Base-by-base conservation (phyloP, 2,329 filamentous ascomycete species). In the Xenoacremonium recifei region DNA sequence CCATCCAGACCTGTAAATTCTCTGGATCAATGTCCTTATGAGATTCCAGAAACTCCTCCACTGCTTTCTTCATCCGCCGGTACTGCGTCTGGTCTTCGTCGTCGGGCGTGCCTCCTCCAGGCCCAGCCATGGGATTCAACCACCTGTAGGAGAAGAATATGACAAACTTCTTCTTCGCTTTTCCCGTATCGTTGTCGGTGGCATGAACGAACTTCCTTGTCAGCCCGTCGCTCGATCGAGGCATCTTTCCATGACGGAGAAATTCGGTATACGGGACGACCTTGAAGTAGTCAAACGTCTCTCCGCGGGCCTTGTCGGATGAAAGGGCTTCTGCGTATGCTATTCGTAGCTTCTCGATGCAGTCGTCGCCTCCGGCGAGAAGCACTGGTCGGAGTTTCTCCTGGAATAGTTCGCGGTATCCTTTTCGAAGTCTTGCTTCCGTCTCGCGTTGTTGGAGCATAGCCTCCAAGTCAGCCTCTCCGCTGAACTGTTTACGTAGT, bases 81-180 rank as follows among this genome's bases (percentile, higher is more conserved):
- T 65, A 66, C 45, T 65, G 60, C 2, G 62, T 66, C 37, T 59
- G 41, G 1, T 48, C 16, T 1, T 43, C 39, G 37, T 66, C 59
- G 33, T 68, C 65, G 2, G 62, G 60, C 15, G 50, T 55, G 4
- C 18, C 27, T 6, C 35, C 32, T 6, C 39, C 44, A 13, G 39
- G 23, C n/a, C n/a, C n/a, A 3, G 21, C 29, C 4, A 31, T 30
- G 18, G 45, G 51, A 7, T 53, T 58, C 13, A 60, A 56, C 64
- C 64, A 66, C 19, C 60, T 44, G 37, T 66, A 68, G 0, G 64
- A 66, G 35, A 66, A 53, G 52, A 68, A 68, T 17, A 67, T 50
- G 35, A 66, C 44, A 29, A 59, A 64, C 3, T 42, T 33, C 3
- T 35, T 39, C 2, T 33, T 29, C n/a, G n/a, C n/a, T n/a, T n/a